These are phyloP conservation scores for Suillus subaureus DNA, from an alignment of 768 basidiomycete species.

Conservation along the genomic window DNA sequence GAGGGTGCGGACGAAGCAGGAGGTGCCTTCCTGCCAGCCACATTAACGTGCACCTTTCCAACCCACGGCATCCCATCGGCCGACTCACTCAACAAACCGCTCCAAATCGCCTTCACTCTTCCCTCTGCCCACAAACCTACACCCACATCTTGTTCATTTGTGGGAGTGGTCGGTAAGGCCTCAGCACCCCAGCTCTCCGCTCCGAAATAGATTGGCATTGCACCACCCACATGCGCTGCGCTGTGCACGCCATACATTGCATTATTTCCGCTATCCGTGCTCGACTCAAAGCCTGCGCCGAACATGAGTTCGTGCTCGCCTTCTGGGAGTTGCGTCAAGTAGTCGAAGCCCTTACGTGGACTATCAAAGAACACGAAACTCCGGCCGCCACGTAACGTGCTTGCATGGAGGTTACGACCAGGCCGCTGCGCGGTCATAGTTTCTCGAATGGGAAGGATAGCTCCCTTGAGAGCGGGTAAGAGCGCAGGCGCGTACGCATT, in stretches of 20 bases:
- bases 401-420: conserved; percentile 35
- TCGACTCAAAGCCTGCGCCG: conserved; percentile 55
- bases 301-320: conserved; percentile 59
- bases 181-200: conserved; percentile 45
- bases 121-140: conserved; percentile 40
- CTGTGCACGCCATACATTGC: conserved; percentile 37
- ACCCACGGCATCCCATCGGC: conserved; percentile 71
- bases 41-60: conserved; percentile 53
- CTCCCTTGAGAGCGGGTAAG: conserved; percentile 41
- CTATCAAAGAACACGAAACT: conserved; percentile 62
- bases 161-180: conserved; percentile 19
- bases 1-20: neutral
- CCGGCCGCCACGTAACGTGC: conserved; percentile 35
- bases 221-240: conserved; percentile 47
- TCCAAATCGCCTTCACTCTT: conserved; percentile 60
- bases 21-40: conserved; percentile 45
- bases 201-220: conserved; percentile 59
- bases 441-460: conserved; percentile 42
- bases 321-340: conserved; percentile 62
- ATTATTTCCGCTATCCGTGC: conserved; percentile 17
- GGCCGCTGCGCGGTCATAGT: conserved; percentile 69
- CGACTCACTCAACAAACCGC: conserved; percentile 64
- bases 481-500: conserved; percentile 54
- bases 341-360: conserved; percentile 52
- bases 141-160: conserved; percentile 17